A percentile compares a stretch with the other conserved stretches of the same genome.
Evolutionary conservation across 1,284 basidiomycete species (phyloP).

Genomic region (Apiotrichum sp.): DNA sequence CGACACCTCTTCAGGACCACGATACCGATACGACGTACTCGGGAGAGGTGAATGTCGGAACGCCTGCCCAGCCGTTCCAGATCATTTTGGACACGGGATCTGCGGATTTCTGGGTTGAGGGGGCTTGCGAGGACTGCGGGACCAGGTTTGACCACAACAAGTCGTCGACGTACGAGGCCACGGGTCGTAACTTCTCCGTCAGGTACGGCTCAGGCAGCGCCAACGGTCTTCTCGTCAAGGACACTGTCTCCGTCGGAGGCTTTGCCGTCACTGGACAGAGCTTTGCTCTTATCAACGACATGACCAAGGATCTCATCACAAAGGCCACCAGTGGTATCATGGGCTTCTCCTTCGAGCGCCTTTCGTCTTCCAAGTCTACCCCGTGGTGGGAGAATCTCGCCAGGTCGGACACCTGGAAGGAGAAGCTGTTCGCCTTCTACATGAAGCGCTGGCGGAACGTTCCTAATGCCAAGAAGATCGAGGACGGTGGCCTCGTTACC

Average conservation of each 20-base stretch:
- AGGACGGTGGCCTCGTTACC: slow-evolving; percentile 67
- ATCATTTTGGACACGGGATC: slow-evolving; percentile 58
- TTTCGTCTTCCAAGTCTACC: slow-evolving; percentile 48
- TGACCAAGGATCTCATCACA: slow-evolving; percentile 43
- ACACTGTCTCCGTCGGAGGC: slow-evolving; percentile 72
- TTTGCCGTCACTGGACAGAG: slow-evolving; percentile 65
- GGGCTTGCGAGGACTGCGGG: slow-evolving; percentile 13
- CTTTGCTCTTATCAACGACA: slow-evolving; percentile 52
- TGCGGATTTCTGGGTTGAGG: slow-evolving; percentile 52
- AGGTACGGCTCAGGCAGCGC: slow-evolving; percentile 60
- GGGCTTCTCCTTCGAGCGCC: slow-evolving; percentile 49
- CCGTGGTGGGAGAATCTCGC: slow-evolving; percentile 61
- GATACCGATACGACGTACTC: slow-evolving; percentile 46
- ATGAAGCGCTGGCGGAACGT: slow-evolving; percentile 67
- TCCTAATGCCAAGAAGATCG: slow-evolving; percentile 46
- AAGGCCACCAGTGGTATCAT: slow-evolving; percentile 49
- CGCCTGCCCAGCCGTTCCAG: slow-evolving; percentile 51
- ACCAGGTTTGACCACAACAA: slow-evolving; percentile 13
- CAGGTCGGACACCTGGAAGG: slow-evolving; percentile 54
- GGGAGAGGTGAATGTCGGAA: slow-evolving; percentile 41
- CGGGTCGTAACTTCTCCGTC: slow-evolving; percentile 34
- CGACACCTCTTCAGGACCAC: slow-evolving; percentile 23
- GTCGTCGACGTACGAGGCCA: slow-evolving; percentile 18
- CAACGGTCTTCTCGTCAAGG: slow-evolving; percentile 61
- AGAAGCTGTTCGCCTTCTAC: slow-evolving; percentile 73